Evolutionary conservation across 768 basidiomycete species (phyloP).

Genomic region (Omphalotus guepiniiformis): DNA sequence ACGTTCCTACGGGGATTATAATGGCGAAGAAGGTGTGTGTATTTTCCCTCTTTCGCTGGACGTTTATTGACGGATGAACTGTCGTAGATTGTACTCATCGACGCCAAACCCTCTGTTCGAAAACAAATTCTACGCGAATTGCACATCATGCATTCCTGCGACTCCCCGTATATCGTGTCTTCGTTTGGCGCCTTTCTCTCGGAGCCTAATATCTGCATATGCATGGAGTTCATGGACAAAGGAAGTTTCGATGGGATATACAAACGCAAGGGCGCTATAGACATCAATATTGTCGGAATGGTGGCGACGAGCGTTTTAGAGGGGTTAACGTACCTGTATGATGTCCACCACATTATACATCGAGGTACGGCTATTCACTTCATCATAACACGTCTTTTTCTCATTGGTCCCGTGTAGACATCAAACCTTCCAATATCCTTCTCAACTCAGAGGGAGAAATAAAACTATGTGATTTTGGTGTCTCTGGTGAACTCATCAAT

Average conservation of each 20-base stretch:
- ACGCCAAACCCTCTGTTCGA: slow-evolving; percentile 92
- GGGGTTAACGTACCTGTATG: slow-evolving; percentile 95
- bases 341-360: slow-evolving; percentile 95
- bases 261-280: slow-evolving; percentile 91
- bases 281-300: slow-evolving; percentile 87
- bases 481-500: slow-evolving; percentile 97
- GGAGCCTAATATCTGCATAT: slow-evolving; percentile 98
- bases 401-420: slow-evolving; percentile 66
- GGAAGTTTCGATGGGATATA: slow-evolving; percentile 93
- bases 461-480: slow-evolving; percentile 99
- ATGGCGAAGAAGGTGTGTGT: slow-evolving; percentile 95
- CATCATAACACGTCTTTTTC: too few species aligned
- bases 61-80: not conserved
- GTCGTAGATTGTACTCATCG: slow-evolving; percentile 87
- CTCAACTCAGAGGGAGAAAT: slow-evolving; percentile 93
- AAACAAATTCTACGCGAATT: slow-evolving; percentile 98
- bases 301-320: slow-evolving; percentile 91
- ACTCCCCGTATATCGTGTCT: slow-evolving; percentile 89
- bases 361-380: too few species aligned
- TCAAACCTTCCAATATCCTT: slow-evolving; percentile 98
- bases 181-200: slow-evolving; percentile 96
- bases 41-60: not conserved
- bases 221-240: slow-evolving; percentile 97
- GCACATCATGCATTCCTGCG: slow-evolving; percentile 98
- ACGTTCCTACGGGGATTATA: slow-evolving; percentile 81